Base-by-base conservation (phyloP, 345 rosid species). In the Erucastrum elatum region DNA sequence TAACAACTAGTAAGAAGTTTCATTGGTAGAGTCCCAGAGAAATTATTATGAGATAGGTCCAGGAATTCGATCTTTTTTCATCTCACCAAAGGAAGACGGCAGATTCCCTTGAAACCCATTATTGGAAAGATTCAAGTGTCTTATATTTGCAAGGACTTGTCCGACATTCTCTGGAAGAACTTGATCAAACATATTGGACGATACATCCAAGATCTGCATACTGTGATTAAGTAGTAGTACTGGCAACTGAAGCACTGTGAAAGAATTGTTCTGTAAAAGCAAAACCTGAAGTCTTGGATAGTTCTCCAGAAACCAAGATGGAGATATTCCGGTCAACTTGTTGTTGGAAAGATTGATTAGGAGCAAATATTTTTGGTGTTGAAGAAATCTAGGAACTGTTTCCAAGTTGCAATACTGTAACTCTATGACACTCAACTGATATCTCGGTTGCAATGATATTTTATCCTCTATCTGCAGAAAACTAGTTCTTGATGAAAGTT, bases 211-310 rank as follows among this genome's bases (percentile, higher is more conserved):
- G 37, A 46, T 0, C 0, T 9, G 1, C n/a, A 70, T 2, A 3
- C 1, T 49, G 3, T 63, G 75, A 10, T 0, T 1, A 26, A 70
- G 27, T 1, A 41, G 49, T 10, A 41, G 49, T 10, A 21, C 33
- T 46, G 71, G 67, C 1, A 69, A 6, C 10, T 68, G 66, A 6
- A 80, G 21, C 17, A 8, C 59, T 2, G 66, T 70, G 51, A 74
- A 62, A 30, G 79, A 74, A 68, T 80, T 80, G 44, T 68, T 53
- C 8, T 8, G 29, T 15, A 68, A 34, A 62, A 68, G 67, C 41
- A 79, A 53, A 26, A 29, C 66, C 5, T 1, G 2, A 69, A 60
- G 5, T 65, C 51, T 7, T 39, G 3, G 17, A 30, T 21, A 34
- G 63, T 4, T 10, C 31, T 8, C 13, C 13, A 58, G 30, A 9